Percentiles rank a stretch among this genome's conserved stretches.
Evolutionary conservation across 495 filamentous ascomycete species (phyloP).

Genomic region (Aspergillus coremiiformis): DNA sequence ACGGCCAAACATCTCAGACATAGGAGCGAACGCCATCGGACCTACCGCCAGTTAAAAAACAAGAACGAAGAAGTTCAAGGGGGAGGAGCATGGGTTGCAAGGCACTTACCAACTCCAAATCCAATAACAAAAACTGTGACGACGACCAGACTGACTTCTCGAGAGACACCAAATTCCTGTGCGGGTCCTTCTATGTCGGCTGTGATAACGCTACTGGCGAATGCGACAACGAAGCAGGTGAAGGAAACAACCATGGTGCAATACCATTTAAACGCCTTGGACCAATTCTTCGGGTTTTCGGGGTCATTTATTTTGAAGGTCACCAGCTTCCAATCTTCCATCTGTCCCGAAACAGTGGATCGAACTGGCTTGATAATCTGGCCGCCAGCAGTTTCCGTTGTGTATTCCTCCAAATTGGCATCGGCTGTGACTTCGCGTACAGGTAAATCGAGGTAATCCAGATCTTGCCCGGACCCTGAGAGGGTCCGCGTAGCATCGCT

Average conservation of each 20-base stretch:
- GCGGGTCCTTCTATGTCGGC: slow-evolving; percentile 56
- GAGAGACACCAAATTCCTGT: slow-evolving; percentile 52
- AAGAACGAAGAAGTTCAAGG: no score
- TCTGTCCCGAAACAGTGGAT: slow-evolving; percentile 45
- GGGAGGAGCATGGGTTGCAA: not conserved
- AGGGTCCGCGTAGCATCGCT: slow-evolving; percentile 18
- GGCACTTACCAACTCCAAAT: slow-evolving; percentile 60
- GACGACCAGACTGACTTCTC: slow-evolving; percentile 58
- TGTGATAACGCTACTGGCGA: slow-evolving; percentile 58
- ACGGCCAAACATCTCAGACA: slow-evolving; percentile 65
- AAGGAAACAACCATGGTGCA: slow-evolving; percentile 52
- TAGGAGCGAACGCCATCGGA: slow-evolving; percentile 75
- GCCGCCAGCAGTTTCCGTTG: slow-evolving; percentile 49
- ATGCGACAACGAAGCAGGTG: slow-evolving; percentile 59
- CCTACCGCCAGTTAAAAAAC: slow-evolving; percentile 25
- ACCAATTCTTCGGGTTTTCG: slow-evolving; percentile 57
- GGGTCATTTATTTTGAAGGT: slow-evolving; percentile 57
- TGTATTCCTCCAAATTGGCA: slow-evolving; percentile 60
- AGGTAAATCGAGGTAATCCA: slow-evolving; percentile 46
- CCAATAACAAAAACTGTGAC: slow-evolving; percentile 73
- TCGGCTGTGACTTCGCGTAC: slow-evolving; percentile 51
- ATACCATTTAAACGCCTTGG: slow-evolving; percentile 55
- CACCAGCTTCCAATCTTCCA: slow-evolving; percentile 62
- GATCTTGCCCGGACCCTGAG: slow-evolving; percentile 18
- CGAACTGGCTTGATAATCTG: slow-evolving; percentile 49